Conservation (phyloP, 768 basidiomycete genomes). For the Dioszegia crocea region DNA sequence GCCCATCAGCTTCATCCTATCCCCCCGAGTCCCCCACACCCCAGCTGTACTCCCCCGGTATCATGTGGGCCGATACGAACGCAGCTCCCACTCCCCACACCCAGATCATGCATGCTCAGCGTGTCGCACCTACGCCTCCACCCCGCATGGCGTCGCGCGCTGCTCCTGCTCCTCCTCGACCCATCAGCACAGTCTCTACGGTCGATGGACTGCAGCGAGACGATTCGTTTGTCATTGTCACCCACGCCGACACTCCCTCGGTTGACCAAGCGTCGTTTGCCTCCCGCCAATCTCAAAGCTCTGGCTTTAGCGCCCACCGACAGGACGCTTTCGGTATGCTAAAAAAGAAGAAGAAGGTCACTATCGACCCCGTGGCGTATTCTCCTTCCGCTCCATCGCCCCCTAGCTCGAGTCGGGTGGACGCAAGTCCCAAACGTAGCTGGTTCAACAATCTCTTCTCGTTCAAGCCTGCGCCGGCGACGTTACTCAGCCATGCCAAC, state of each 20-base stretch:
- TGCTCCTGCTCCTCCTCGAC: slow-evolving; percentile 13
- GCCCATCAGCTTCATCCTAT: slow-evolving; percentile 34
- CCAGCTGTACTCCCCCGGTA: slow-evolving; percentile 10
- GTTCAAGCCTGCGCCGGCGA: slow-evolving; percentile 61
- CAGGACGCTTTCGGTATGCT: slow-evolving; percentile 44
- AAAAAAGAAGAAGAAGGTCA: slow-evolving; percentile 40
- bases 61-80: slow-evolving; percentile 14
- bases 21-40: slow-evolving; percentile 21
- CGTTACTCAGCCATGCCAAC: slow-evolving; percentile 50
- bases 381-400: slow-evolving; percentile 19
- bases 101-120: slow-evolving; percentile 21
- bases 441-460: slow-evolving; percentile 90
- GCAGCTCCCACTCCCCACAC: slow-evolving; percentile 8
- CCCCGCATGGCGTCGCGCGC: slow-evolving; percentile 20
- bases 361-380: slow-evolving; percentile 37
- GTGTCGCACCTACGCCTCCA: slow-evolving; percentile 25
- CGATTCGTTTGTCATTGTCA: slow-evolving; percentile 44
- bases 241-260: slow-evolving; percentile 20
- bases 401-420: background rate
- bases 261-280: slow-evolving; percentile 28
- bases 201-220: slow-evolving; percentile 26
- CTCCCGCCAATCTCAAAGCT: slow-evolving; percentile 1
- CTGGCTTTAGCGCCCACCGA: slow-evolving; percentile 3
- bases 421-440: slow-evolving; percentile 57
- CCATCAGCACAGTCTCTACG: slow-evolving; percentile 1